Conservation (phyloP, 331 rosid genomes). For the Malus hybrid region DNA sequence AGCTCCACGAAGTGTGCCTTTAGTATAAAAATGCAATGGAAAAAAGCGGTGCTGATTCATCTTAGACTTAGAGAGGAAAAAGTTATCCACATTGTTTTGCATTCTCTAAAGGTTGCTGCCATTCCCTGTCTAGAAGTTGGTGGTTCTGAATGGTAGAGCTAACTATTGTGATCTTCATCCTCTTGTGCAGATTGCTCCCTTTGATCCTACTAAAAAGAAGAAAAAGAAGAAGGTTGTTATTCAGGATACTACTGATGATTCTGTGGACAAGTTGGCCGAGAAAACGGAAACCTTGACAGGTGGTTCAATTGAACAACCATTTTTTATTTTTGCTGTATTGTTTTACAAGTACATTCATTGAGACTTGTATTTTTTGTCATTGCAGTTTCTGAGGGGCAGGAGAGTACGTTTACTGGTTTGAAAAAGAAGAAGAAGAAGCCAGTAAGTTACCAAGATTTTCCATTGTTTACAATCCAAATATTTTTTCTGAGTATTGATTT, state of each 20-base stretch:
- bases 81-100: background rate
- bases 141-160: background rate
- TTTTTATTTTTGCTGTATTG: background rate
- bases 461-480: background rate
- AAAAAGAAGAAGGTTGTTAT: conserved; percentile 55
- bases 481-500: background rate
- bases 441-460: conserved; percentile 34
- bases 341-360: background rate
- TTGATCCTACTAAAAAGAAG: conserved; percentile 85
- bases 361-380: background rate
- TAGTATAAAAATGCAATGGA: background rate
- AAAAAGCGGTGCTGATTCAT: background rate
- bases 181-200: conserved; percentile 51
- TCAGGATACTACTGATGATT: conserved; percentile 44
- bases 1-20: background rate
- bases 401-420: conserved; percentile 61
- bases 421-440: conserved; percentile 90
- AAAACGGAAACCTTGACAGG: conserved; percentile 60
- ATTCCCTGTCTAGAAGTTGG: background rate
- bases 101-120: background rate
- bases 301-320: conserved; percentile 9
- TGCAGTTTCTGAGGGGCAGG: conserved; percentile 75
- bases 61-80: background rate
- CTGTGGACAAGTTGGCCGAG: conserved; percentile 61
- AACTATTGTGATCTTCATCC: background rate